Conservation (phyloP, 768 basidiomycete species). For the Artomyces pyxidatus region DNA sequence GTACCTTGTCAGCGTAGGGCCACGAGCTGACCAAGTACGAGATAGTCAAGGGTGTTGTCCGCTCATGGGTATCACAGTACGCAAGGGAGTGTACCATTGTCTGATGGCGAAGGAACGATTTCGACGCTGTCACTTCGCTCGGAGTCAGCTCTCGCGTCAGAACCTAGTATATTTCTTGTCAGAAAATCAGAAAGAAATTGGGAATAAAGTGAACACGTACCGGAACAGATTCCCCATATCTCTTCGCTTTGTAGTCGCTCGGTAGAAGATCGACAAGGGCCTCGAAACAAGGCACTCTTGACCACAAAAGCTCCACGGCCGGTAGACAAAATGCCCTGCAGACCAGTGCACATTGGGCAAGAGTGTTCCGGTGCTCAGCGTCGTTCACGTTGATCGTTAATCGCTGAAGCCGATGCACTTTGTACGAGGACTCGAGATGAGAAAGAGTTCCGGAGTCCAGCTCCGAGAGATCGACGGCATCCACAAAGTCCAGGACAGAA, state of each 20-base stretch:
- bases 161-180: neutral
- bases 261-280: slow-evolving; percentile 78
- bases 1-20: neutral
- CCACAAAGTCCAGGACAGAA: neutral
- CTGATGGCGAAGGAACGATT: no score
- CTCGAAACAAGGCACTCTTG: slow-evolving; percentile 84
- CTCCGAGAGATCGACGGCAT: neutral
- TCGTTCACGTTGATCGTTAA: neutral
- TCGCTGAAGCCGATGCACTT: neutral
- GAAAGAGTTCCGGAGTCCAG: neutral
- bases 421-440: neutral
- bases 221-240: neutral
- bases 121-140: no score
- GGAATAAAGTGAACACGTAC: neutral
- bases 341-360: neutral
- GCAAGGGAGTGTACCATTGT: neutral
- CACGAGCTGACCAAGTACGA: neutral
- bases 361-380: no score
- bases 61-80: neutral
- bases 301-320: neutral
- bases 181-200: neutral
- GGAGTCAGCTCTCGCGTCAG: neutral
- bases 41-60: neutral
- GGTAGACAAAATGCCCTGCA: neutral
- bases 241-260: slow-evolving; percentile 61